Evolutionary conservation across 2,329 filamentous ascomycete genomes (phyloP), one percentile per base, ranked within the genome.

Genomic region (Aspergillus ruber): DNA sequence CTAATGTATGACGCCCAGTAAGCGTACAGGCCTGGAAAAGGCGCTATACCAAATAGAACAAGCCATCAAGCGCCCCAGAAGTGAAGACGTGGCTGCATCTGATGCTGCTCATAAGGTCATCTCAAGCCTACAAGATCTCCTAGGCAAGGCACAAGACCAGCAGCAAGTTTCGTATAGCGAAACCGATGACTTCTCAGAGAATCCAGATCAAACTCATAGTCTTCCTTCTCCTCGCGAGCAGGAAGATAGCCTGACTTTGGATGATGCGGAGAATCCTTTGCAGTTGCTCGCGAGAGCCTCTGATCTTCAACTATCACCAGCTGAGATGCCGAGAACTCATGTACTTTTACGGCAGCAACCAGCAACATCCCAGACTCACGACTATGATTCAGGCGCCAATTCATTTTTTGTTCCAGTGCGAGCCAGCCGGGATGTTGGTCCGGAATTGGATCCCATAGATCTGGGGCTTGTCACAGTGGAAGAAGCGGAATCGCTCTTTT

Each of bases 211-310:
- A 32, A 41, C 50, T 7, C 57, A 55, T 29, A 54, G 54, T 12
- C 42, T 55, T 5, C 46, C 49, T 12, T 55, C 62, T 36, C 56
- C 60, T 7, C 56, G 49, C 6, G 62, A 59, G 29, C 59, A 61
- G 13, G 73, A 77, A 33, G 79, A 82, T 46, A 77, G 71, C 43
- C 74, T 85, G 27, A 76, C 81, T 10, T 71, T 86, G 21, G 84
- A 88, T 55, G 85, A 87, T 61, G 85, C 85, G 3, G 85, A 89
- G 59, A 89, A 88, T 51, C 85, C 85, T 0, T 69, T 88, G 4
- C 85, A 89, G 62, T 70, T 88, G 13, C 79, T 89, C 29, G 85
- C 85, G 2, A 77, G 85, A 27, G 85, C 85, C 1, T 88, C 85
- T 0, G 84, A 86, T 64, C 74, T 86, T 35, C 78, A 80, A 49